Conservation (phyloP, 768 basidiomycete species). For the Kwoniella shandongensis region DNA sequence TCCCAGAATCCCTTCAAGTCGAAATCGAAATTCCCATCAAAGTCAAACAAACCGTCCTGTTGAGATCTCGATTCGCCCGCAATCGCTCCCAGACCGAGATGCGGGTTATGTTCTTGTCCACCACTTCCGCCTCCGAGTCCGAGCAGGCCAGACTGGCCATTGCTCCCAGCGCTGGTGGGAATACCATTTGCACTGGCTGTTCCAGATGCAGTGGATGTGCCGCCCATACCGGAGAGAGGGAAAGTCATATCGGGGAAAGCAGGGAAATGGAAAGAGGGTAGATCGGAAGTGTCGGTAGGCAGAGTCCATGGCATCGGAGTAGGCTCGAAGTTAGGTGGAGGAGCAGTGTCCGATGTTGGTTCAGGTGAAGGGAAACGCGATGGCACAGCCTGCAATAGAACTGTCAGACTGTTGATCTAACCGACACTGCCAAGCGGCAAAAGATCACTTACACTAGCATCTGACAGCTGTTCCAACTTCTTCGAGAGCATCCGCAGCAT, state of each 20-base stretch:
- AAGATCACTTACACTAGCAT: conserved; percentile 39
- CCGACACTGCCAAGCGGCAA: neutral
- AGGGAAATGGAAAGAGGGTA: conserved; percentile 14
- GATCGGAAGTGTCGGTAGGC: conserved; percentile 12
- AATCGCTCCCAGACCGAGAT: too few relatives aligned
- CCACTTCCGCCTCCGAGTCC: neutral
- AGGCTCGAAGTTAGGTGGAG: conserved; percentile 3
- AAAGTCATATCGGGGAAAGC: conserved; percentile 5
- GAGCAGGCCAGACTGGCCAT: neutral
- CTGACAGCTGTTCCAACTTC: conserved; percentile 42
- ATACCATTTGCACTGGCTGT: neutral
- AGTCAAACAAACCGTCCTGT: conserved; percentile 35
- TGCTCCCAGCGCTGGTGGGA: neutral
- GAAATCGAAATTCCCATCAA: conserved; percentile 40
- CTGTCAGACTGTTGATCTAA: neutral
- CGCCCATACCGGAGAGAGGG: neutral
- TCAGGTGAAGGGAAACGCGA: conserved; percentile 35
- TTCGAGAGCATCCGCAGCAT: conserved; percentile 46
- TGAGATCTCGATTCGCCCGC: too few relatives aligned
- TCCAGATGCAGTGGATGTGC: neutral
- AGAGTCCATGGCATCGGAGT: conserved; percentile 18
- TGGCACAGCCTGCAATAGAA: conserved; percentile 34
- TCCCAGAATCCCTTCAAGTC: conserved; percentile 46
- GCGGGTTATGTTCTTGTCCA: neutral
- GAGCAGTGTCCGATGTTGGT: conserved; percentile 13